A percentile compares a stretch with the other conserved stretches of the same genome.
Evolutionary conservation across 192 early-diverging fungal species (phyloP).

Genomic region (Podila epigama): DNA sequence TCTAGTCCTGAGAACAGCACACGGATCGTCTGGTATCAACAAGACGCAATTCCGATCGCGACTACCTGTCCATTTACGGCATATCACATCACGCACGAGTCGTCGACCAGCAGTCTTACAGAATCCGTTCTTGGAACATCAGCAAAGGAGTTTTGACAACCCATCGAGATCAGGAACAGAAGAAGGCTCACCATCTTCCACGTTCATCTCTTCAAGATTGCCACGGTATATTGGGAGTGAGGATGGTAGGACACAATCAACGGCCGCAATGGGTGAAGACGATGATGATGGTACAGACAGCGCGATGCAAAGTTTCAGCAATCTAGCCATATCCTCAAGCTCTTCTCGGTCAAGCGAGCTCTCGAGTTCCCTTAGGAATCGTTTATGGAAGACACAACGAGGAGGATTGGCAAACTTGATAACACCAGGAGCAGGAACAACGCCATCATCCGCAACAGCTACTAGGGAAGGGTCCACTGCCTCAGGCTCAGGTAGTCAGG

Average conservation of each 20-base stretch:
- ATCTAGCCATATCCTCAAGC: conserved; percentile 1
- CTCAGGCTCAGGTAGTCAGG: background rate
- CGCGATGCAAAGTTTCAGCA: background rate
- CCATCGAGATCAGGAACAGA: background rate
- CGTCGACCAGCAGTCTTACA: conserved; percentile 25
- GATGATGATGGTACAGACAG: background rate
- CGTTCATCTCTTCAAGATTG: no score
- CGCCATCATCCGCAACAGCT: no score
- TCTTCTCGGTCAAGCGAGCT: background rate
- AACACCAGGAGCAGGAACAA: conserved; percentile 1
- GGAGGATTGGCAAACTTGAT: conserved; percentile 30
- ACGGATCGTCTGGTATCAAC: conserved; percentile 10
- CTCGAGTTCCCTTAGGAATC: background rate
- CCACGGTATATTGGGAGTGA: no score
- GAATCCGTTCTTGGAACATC: conserved; percentile 8
- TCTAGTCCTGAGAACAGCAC: conserved; percentile 13
- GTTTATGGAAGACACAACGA: conserved; percentile 24
- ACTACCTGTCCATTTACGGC: conserved; percentile 37
- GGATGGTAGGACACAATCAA: no score
- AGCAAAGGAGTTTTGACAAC: background rate
- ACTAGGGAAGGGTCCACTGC: no score
- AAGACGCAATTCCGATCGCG: conserved; percentile 17
- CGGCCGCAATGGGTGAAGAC: no score
- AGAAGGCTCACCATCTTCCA: no score
- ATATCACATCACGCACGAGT: conserved; percentile 35